phyloP scores from a whole-genome alignment of 1,284 basidiomycete genomes.

The Malassezia arunalokei region DNA sequence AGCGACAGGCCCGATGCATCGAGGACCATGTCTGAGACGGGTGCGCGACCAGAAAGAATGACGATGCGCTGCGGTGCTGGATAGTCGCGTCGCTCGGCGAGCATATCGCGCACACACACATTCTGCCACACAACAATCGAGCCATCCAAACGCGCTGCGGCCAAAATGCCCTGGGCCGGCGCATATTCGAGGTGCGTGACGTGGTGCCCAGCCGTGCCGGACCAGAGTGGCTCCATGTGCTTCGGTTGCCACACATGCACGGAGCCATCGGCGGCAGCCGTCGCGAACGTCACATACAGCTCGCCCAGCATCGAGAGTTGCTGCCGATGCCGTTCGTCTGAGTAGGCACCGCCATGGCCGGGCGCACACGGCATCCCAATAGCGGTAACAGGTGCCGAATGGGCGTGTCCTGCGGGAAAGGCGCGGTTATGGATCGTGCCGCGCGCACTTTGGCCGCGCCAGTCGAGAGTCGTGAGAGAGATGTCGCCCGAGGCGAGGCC shows the following conservation, averaged over 20 bases:
- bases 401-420: constrained; percentile 24
- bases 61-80: neutral
- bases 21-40: neutral
- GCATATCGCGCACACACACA: constrained; percentile 13
- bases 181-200: constrained; percentile 24
- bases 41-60: neutral
- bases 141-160: constrained; percentile 29
- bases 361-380: constrained; percentile 31
- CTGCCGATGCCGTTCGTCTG: constrained; percentile 29
- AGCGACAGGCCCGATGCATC: neutral
- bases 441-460: constrained; percentile 35
- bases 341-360: constrained; percentile 30
- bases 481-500: constrained; percentile 63
- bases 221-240: constrained; percentile 29
- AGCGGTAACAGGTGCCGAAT: constrained; percentile 25
- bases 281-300: constrained; percentile 31
- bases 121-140: constrained; percentile 32
- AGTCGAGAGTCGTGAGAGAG: constrained; percentile 51
- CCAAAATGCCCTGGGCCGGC: constrained; percentile 26
- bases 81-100: neutral
- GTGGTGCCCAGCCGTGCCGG: constrained; percentile 14
- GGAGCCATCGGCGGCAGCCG: constrained; percentile 35
- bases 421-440: constrained; percentile 26
- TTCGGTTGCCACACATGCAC: constrained; percentile 34
- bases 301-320: constrained; percentile 30